Evolutionary conservation across 306 rosid genomes (phyloP), one percentile per base, ranked within the genome.

Genomic region (Rosa multiflora): DNA sequence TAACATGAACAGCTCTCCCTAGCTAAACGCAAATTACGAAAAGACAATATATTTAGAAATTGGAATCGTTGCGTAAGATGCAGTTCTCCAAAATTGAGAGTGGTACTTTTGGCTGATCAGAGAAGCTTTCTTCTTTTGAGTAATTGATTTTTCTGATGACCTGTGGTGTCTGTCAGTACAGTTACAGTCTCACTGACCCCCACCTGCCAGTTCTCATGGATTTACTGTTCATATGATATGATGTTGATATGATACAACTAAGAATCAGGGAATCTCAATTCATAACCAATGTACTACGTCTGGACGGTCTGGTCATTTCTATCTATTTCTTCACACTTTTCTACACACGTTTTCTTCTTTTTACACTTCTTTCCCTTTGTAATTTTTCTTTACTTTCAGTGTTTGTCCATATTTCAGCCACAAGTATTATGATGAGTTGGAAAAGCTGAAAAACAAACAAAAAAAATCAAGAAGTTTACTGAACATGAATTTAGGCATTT

Each of bases 241-340:
- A 63, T 63, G 43, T 35, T 67, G 48, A 37, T 37, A 35, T 67
- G 29, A 67, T 67, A 8, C 71, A 39, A 47, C 43, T 12, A 5
- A 11, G 46, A 37, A 51, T 4, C 70, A 40, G 73, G 83, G 79
- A 80, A 74, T 74, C 79, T 56, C 63, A 32, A n/a, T 47, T 53
- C 48, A 52, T 17, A n/a, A 23, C 69, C 55, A 73, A 42, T 42
- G 79, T 74, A 74, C 74, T 29, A 39, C 8, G 69, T 13, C 82
- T 84, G 75, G 87, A n/a, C n/a, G n/a, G n/a, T n/a, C n/a, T n/a
- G n/a, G n/a, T 88, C 90, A 76, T 67, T 69, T 84, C 89, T 40
- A 10, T 47, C 3, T 35, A 11, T 63, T 37, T 73, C 5, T 7
- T 52, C n/a, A 35, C 49, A 37, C 56, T 77, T 26, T 20, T 52